These are phyloP conservation scores for Aspergillus persii DNA, from an alignment of 2,329 filamentous ascomycete genomes.

Conservation along the genomic window DNA sequence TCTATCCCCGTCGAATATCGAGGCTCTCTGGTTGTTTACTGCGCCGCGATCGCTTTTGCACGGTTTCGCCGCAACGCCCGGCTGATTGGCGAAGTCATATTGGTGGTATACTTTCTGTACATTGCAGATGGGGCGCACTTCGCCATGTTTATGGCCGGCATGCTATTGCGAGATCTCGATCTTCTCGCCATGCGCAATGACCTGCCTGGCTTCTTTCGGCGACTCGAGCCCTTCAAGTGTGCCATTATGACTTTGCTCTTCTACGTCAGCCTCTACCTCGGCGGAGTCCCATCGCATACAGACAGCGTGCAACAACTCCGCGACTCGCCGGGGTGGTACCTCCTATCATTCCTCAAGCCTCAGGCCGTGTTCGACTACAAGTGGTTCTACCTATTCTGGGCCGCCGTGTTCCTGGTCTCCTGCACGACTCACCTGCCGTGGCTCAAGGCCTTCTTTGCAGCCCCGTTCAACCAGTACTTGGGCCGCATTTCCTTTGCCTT, in stretches of 20 bases:
- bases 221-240: conserved; percentile 49
- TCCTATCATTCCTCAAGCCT: conserved; percentile 61
- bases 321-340: conserved; percentile 33
- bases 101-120: conserved; percentile 66
- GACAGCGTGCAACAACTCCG: conserved; percentile 50
- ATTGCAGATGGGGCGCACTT: conserved; percentile 49
- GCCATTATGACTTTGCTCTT: conserved; percentile 56
- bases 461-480: conserved; percentile 59
- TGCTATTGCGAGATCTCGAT: conserved; percentile 63
- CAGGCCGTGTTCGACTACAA: conserved; percentile 65
- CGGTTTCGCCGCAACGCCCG: conserved; percentile 55
- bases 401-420: conserved; percentile 56
- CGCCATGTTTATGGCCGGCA: conserved; percentile 59
- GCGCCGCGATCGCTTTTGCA: conserved; percentile 56
- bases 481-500: conserved; percentile 62
- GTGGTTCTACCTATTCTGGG: conserved; percentile 67
- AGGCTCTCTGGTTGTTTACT: conserved; percentile 65
- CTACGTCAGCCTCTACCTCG: conserved; percentile 54
- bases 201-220: conserved; percentile 48
- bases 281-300: conserved; percentile 58
- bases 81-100: conserved; percentile 51
- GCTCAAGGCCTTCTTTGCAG: conserved; percentile 60
- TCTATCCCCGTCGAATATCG: conserved; percentile 63
- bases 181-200: conserved; percentile 51
- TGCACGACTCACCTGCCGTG: conserved; percentile 55